Evolutionary conservation across 2,329 filamentous ascomycete species (phyloP).

Genomic region (Fusarium sp.): DNA sequence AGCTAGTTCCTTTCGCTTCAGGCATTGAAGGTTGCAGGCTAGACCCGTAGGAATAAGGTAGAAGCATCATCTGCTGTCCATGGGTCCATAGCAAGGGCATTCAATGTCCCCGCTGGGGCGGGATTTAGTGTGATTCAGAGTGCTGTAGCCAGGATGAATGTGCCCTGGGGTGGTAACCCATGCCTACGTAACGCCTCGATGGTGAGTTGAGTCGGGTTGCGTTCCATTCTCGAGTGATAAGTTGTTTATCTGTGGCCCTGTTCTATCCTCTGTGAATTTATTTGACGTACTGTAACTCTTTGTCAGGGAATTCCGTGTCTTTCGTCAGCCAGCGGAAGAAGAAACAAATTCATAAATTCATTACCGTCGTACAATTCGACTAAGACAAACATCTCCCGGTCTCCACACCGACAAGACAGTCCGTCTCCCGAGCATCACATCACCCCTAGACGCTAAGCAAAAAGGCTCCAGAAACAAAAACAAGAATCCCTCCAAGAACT

Average conservation of each 20-base stretch:
- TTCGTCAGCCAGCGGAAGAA: slow-evolving; percentile 10
- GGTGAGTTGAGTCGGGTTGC: background rate
- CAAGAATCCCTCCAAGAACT: slow-evolving; percentile 31
- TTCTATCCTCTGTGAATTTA: background rate
- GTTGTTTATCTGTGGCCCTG: slow-evolving; percentile 1
- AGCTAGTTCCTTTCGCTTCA: background rate
- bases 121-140: slow-evolving; percentile 23
- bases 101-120: slow-evolving; percentile 1
- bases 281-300: background rate
- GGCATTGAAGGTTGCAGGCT: slow-evolving; percentile 27
- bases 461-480: slow-evolving; percentile 37
- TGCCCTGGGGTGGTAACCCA: slow-evolving; percentile 5
- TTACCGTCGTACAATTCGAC: slow-evolving; percentile 11
- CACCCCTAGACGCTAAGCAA: slow-evolving; percentile 34
- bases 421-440: slow-evolving; percentile 36
- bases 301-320: slow-evolving; percentile 10
- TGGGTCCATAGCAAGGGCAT: background rate
- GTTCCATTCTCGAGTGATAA: slow-evolving; percentile 11
- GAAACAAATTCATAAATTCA: slow-evolving; percentile 16
- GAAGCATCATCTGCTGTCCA: slow-evolving; percentile 20
- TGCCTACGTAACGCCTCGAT: slow-evolving; percentile 30
- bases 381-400: slow-evolving; percentile 27
- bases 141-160: slow-evolving; percentile 16
- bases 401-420: slow-evolving; percentile 30
- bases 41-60: slow-evolving; percentile 15